Evolutionary conservation across 352 stramenopile genomes (phyloP).

Genomic region (Phytophthora cajani): DNA sequence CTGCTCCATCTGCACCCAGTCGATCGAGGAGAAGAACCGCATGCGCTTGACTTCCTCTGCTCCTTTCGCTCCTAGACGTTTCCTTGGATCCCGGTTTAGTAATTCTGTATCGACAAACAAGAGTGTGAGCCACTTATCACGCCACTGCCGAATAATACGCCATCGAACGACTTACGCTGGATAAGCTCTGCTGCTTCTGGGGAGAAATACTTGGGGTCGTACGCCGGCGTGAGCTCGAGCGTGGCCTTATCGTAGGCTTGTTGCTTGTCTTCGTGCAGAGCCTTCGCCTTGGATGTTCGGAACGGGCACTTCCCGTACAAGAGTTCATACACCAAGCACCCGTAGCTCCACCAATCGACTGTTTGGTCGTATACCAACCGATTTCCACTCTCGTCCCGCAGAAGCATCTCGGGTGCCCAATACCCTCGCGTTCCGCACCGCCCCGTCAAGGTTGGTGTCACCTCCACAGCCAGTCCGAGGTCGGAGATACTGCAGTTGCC

Average conservation of each 20-base stretch:
- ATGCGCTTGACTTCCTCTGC: constrained; percentile 81
- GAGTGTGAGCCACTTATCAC: constrained; percentile 11
- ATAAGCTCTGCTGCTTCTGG: constrained; percentile 79
- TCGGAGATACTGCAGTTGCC: constrained; percentile 97
- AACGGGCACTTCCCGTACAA: constrained; percentile 97
- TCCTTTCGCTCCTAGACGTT: constrained; percentile 72
- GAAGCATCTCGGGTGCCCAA: constrained; percentile 98
- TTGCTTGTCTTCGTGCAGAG: constrained; percentile 92
- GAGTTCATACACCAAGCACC: constrained; percentile 97
- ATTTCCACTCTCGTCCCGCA: constrained; percentile 90
- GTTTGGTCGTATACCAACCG: constrained; percentile 93
- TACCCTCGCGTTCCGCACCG: constrained; percentile 86
- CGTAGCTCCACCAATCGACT: constrained; percentile 98
- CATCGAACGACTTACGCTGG: constrained; percentile 51
- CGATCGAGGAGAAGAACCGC: constrained; percentile 79
- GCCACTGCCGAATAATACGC: background rate
- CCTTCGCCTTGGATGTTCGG: constrained; percentile 93
- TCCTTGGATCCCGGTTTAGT: constrained; percentile 73
- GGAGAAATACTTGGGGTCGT: constrained; percentile 86
- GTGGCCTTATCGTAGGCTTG: constrained; percentile 87
- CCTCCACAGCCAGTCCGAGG: constrained; percentile 95
- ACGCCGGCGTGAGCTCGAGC: constrained; percentile 76
- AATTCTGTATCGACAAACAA: constrained; percentile 52
- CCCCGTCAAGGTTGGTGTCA: constrained; percentile 86
- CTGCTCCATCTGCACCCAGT: constrained; percentile 80